phyloP scores from a whole-genome alignment of 345 rosid species.

The Punica granatum region DNA sequence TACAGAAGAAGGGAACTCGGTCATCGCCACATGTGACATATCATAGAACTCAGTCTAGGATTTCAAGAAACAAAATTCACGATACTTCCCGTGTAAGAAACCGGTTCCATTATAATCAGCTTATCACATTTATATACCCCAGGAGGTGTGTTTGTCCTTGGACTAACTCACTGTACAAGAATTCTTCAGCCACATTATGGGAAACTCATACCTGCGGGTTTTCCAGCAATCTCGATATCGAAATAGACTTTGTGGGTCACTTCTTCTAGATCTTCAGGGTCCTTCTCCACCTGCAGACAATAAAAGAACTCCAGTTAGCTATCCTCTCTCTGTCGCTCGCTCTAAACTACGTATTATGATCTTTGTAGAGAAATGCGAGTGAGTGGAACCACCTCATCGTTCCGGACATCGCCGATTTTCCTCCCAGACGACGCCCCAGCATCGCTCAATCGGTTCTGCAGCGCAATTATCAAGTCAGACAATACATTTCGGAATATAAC shows the following conservation, averaged over 20 bases:
- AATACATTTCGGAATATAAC: no score
- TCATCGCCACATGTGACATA: neutral
- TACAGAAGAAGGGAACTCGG: neutral
- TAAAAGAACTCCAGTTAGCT: neutral
- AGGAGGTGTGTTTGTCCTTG: neutral
- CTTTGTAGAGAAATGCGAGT: neutral
- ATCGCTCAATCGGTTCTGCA: constrained; percentile 51
- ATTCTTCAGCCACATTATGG: neutral
- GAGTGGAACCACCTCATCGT: constrained; percentile 24
- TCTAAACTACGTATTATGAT: neutral
- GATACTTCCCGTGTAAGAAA: neutral
- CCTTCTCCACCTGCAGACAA: constrained; percentile 29
- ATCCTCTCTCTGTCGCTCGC: neutral
- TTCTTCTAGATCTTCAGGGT: constrained; percentile 39
- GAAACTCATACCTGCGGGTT: constrained; percentile 51
- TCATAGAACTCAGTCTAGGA: neutral
- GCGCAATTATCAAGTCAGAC: neutral
- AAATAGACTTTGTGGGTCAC: constrained; percentile 85
- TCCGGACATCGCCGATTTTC: constrained; percentile 17
- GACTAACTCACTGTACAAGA: neutral
- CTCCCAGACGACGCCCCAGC: constrained; percentile 33
- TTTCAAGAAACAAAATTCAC: neutral
- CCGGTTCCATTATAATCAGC: neutral
- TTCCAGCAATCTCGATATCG: constrained; percentile 81
- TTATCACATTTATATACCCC: neutral